phyloP scores from a whole-genome alignment of 352 stramenopile genomes.

The Pythium aristosporum region DNA sequence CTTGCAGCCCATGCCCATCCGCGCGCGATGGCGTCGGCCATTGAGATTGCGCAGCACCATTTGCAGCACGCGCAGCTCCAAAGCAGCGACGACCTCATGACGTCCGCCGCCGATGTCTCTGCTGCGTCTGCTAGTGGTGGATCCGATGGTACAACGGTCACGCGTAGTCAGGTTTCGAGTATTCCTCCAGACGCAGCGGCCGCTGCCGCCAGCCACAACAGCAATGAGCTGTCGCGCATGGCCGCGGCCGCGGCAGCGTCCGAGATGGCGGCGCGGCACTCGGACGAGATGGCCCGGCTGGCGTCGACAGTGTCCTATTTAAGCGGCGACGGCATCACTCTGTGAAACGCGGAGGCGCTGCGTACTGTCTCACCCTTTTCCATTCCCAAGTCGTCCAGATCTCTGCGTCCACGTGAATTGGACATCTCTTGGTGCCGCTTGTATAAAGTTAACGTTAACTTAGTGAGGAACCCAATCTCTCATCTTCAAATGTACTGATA shows the following conservation, averaged over 20 bases:
- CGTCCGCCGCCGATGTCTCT: neutral
- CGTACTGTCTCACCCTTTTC: no score
- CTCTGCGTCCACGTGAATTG: no score
- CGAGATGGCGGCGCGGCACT: constrained; percentile 44
- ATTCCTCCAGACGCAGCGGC: constrained; percentile 16
- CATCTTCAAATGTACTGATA: neutral
- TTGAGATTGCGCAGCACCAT: constrained; percentile 34
- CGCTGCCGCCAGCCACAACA: constrained; percentile 23
- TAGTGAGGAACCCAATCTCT: neutral
- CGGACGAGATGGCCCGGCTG: constrained; percentile 59
- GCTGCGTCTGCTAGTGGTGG: neutral
- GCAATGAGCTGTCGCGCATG: constrained; percentile 20
- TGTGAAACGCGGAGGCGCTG: constrained; percentile 26
- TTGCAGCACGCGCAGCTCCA: constrained; percentile 30
- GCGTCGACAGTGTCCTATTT: constrained; percentile 65
- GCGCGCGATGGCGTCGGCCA: constrained; percentile 15
- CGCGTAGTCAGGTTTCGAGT: constrained; percentile 4
- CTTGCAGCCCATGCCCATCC: constrained; percentile 28
- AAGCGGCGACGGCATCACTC: constrained; percentile 59
- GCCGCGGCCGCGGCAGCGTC: constrained; percentile 15
- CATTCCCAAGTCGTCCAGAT: no score
- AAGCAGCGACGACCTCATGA: constrained; percentile 19
- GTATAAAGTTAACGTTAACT: no score
- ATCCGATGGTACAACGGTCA: neutral
- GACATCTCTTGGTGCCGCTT: no score